Conservation (phyloP, 1,284 basidiomycete species). For the Hymenochaete sp. region DNA sequence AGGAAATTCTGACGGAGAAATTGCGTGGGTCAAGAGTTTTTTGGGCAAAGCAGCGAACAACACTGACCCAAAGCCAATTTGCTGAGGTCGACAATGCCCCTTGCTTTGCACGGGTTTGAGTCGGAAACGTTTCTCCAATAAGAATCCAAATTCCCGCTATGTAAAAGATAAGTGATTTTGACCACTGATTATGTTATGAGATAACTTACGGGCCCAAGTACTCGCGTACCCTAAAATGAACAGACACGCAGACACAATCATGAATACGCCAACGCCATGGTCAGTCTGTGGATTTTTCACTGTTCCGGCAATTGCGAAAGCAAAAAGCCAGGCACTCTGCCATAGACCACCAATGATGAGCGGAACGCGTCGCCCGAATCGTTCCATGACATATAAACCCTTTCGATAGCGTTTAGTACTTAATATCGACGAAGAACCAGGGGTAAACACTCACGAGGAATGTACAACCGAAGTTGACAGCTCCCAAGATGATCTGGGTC, state of each 20-base stretch:
- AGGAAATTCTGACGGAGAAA: conserved; percentile 48
- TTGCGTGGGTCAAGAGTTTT: background rate
- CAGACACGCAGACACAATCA: conserved; percentile 72
- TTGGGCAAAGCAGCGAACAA: conserved; percentile 4
- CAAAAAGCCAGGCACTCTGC: conserved; percentile 70
- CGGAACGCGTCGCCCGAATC: conserved; percentile 44
- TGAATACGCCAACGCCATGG: conserved; percentile 47
- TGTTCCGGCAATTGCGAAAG: conserved; percentile 70
- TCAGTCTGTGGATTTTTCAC: conserved; percentile 46
- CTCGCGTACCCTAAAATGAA: conserved; percentile 74
- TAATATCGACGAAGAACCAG: no score
- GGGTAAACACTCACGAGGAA: conserved; percentile 63
- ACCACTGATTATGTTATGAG: background rate
- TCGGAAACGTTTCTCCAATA: conserved; percentile 72
- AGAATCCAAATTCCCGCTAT: conserved; percentile 61
- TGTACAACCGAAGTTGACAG: conserved; percentile 63
- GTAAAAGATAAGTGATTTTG: background rate
- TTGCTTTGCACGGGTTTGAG: conserved; percentile 68
- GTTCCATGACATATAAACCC: conserved; percentile 10
- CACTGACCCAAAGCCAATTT: conserved; percentile 48
- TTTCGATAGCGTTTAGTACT: no score
- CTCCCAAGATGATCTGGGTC: conserved; percentile 65
- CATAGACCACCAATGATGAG: conserved; percentile 64
- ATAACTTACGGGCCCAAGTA: conserved; percentile 54
- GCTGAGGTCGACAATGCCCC: conserved; percentile 61